phyloP scores from a whole-genome alignment of 1,284 basidiomycete genomes.

The Phylloboletellus chloephorus region DNA sequence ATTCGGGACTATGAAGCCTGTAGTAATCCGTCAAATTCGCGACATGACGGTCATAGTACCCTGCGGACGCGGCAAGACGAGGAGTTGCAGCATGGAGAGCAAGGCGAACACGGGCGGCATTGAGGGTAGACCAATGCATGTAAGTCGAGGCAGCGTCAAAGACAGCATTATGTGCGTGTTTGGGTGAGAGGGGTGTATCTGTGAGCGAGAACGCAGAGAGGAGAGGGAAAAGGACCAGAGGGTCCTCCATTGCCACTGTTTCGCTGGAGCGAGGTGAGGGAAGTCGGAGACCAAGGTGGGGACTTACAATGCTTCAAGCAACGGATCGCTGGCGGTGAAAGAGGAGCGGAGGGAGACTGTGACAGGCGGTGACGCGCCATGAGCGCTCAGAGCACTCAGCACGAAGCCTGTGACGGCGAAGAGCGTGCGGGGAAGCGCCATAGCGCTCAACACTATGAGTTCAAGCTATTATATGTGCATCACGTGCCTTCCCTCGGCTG shows the following conservation, averaged over 20 bases:
- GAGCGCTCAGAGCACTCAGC: slow-evolving; percentile 14
- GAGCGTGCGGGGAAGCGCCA: slow-evolving; percentile 18
- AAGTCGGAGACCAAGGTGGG: not conserved
- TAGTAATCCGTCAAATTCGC: slow-evolving; percentile 30
- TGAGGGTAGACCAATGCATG: slow-evolving; percentile 43
- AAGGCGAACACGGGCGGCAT: slow-evolving; percentile 56
- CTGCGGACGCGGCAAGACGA: slow-evolving; percentile 68
- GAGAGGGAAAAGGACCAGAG: slow-evolving; percentile 23
- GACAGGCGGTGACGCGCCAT: slow-evolving; percentile 58
- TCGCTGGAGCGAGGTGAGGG: slow-evolving; percentile 39
- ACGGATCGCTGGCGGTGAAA: slow-evolving; percentile 70
- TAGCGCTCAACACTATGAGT: not conserved
- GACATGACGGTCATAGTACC: slow-evolving; percentile 51
- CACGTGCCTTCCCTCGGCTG: too few species aligned
- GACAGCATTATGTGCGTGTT: slow-evolving; percentile 50
- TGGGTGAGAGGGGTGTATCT: slow-evolving; percentile 33
- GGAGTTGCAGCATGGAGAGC: slow-evolving; percentile 67
- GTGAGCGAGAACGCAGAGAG: slow-evolving; percentile 22
- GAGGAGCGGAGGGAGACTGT: slow-evolving; percentile 75
- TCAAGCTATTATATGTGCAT: not conserved
- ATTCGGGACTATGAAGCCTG: slow-evolving; percentile 31
- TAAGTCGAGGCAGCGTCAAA: slow-evolving; percentile 47
- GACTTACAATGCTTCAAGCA: slow-evolving; percentile 80
- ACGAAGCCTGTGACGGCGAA: slow-evolving; percentile 19
- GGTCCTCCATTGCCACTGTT: slow-evolving; percentile 39